Conservation (phyloP, 371 early-diverging fungal species). For the Mortierella sp. region DNA sequence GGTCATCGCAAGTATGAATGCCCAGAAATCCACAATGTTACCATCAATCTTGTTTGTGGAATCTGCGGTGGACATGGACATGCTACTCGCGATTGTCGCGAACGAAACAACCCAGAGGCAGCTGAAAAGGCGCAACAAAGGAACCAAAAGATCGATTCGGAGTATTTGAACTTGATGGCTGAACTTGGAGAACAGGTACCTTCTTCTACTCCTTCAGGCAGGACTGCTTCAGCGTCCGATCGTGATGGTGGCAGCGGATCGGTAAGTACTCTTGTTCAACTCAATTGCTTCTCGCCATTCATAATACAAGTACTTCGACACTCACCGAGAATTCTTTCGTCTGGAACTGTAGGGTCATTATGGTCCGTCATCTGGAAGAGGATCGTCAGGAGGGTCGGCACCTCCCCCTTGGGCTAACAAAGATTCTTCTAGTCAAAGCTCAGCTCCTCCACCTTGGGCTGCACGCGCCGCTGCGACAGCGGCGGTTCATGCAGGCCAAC, state of each 20-base stretch:
- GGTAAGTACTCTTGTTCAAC: too few species aligned
- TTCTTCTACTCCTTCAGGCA: conserved; percentile 30
- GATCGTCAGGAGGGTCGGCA: conserved; percentile 44
- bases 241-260: background rate
- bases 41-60: conserved; percentile 86
- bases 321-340: too few species aligned
- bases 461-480: conserved; percentile 24
- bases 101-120: conserved; percentile 81
- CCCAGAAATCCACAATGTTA: conserved; percentile 89
- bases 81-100: conserved; percentile 87
- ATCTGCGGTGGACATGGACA: conserved; percentile 95
- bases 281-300: too few species aligned
- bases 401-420: conserved; percentile 50
- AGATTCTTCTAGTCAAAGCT: conserved; percentile 25
- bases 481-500: conserved; percentile 11
- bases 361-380: conserved; percentile 45
- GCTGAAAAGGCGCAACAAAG: conserved; percentile 74
- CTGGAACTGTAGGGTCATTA: conserved; percentile 33
- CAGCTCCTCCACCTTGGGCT: conserved; percentile 53
- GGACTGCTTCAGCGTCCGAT: conserved; percentile 10
- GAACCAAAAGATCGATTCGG: conserved; percentile 87
- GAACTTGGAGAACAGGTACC: conserved; percentile 81
- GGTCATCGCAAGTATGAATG: conserved; percentile 96
- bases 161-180: conserved; percentile 91
- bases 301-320: too few species aligned